These are phyloP conservation scores for Fusarium keratoplasticum DNA, from an alignment of 2,329 filamentous ascomycete species.

Conservation along the genomic window DNA sequence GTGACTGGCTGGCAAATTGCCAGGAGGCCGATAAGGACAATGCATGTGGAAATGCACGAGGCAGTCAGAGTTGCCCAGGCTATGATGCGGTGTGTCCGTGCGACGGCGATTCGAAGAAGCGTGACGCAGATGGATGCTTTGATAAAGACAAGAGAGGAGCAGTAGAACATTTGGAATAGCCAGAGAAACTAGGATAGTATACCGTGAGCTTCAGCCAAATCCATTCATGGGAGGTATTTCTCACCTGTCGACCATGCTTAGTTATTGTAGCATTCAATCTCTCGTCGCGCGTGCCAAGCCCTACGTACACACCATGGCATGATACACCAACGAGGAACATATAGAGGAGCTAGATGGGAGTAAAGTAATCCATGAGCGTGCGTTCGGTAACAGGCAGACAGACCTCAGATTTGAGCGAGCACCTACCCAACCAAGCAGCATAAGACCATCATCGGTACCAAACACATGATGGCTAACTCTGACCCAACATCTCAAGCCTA, in stretches of 20 bases:
- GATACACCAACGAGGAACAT: not conserved
- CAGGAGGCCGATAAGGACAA: slow-evolving; percentile 4
- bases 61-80: not conserved
- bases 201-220: not conserved
- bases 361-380: not conserved
- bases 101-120: slow-evolving; percentile 13
- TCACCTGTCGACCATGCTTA: not conserved
- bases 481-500: slow-evolving; percentile 1
- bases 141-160: slow-evolving; percentile 8
- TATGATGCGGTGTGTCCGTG: not conserved
- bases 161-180: slow-evolving; percentile 6
- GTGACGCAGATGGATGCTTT: slow-evolving; percentile 13
- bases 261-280: not conserved
- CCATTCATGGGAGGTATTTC: not conserved
- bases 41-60: not conserved
- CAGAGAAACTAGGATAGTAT: not conserved
- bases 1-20: not conserved
- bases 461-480: not conserved
- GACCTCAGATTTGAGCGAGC: not conserved
- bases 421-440: slow-evolving; percentile 8
- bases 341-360: not conserved
- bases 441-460: slow-evolving; percentile 12
- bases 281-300: slow-evolving; percentile 1
- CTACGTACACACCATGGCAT: not conserved
- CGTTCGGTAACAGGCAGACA: not conserved